phyloP scores from a whole-genome alignment of 1,139 yeast genomes.

The Scheffersomyces cryptocercus region DNA sequence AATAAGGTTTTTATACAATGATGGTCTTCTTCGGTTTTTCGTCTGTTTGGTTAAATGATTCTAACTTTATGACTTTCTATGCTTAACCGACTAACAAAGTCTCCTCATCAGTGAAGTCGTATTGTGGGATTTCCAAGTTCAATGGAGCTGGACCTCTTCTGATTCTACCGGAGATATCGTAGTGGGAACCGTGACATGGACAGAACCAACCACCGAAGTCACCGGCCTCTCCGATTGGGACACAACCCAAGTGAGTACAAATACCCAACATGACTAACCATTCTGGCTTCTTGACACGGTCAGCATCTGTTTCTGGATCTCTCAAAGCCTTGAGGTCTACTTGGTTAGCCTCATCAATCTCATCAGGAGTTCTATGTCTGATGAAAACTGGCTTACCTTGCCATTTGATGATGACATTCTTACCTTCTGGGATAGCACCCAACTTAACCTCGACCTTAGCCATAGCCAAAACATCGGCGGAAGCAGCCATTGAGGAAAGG shows the following conservation, averaged over 20 bases:
- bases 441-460: constrained; percentile 98
- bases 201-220: constrained; percentile 99
- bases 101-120: constrained; percentile 77
- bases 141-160: constrained; percentile 99
- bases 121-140: constrained; percentile 94
- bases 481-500: constrained; percentile 91
- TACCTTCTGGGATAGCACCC: constrained; percentile 94
- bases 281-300: constrained; percentile 95
- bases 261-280: constrained; percentile 99
- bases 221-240: constrained; percentile 99
- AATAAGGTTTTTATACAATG: not conserved
- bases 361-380: constrained; percentile 95
- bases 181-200: constrained; percentile 99
- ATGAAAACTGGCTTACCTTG: constrained; percentile 99
- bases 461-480: constrained; percentile 98
- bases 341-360: constrained; percentile 90
- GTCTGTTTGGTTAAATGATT: too few species aligned
- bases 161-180: constrained; percentile 99
- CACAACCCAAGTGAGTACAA: constrained; percentile 99
- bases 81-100: constrained; percentile 70
- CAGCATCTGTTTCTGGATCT: constrained; percentile 92
- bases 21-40: too few species aligned
- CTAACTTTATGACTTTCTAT: not conserved
- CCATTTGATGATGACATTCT: constrained; percentile 98
- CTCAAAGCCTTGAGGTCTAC: constrained; percentile 77